These are phyloP conservation scores for Scutellospora calospora DNA, from an alignment of 371 early-diverging fungal species.

Conservation along the genomic window DNA sequence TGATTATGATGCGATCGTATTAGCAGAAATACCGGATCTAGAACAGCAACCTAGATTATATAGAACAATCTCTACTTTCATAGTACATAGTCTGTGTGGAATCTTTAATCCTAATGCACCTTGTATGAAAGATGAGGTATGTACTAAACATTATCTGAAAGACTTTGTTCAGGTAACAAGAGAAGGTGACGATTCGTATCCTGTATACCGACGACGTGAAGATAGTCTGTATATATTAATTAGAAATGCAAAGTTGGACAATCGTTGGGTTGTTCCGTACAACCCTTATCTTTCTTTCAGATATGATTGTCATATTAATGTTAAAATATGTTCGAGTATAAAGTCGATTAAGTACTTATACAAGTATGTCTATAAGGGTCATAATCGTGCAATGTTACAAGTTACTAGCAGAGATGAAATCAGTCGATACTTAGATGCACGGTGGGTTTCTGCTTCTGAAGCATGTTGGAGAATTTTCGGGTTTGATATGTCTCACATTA, in stretches of 20 bases:
- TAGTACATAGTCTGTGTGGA: constrained; percentile 55
- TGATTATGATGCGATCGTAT: constrained; percentile 47
- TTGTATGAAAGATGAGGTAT: constrained; percentile 49
- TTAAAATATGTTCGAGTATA: constrained; percentile 48
- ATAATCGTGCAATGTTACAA: constrained; percentile 50
- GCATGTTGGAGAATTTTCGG: constrained; percentile 48
- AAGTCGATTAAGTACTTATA: constrained; percentile 51
- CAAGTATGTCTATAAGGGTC: too few species aligned
- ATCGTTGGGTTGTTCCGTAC: constrained; percentile 51
- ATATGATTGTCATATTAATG: constrained; percentile 56
- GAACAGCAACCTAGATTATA: constrained; percentile 42
- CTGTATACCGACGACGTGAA: constrained; percentile 36
- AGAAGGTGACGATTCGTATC: constrained; percentile 37
- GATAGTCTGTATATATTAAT: neutral
- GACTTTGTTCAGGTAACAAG: constrained; percentile 42
- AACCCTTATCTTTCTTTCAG: constrained; percentile 50
- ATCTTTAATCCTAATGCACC: constrained; percentile 33
- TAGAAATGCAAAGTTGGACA: too few species aligned
- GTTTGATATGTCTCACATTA: constrained; percentile 45
- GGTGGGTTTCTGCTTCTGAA: constrained; percentile 53
- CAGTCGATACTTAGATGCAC: constrained; percentile 39
- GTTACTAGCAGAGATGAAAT: constrained; percentile 45
- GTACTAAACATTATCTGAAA: constrained; percentile 48
- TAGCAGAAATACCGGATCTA: constrained; percentile 51
- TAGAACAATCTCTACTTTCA: constrained; percentile 47